Percentiles rank a stretch among this genome's conserved stretches.
Conservation (phyloP, 257 asterid species). For the Ehretia macrophylla region DNA sequence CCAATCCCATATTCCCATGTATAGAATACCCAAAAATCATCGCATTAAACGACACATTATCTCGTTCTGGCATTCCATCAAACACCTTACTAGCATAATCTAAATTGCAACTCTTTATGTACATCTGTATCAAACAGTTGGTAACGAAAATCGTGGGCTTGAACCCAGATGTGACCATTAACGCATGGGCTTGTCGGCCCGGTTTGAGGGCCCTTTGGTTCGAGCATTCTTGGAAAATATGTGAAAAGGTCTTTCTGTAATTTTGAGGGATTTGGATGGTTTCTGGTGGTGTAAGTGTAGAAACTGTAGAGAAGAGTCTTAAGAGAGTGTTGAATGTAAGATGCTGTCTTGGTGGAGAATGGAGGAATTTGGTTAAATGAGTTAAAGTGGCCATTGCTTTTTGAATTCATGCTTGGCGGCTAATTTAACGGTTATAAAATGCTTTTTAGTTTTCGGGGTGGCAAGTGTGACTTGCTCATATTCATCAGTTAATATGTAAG, state of each 20-base stretch:
- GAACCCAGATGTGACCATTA: slow-evolving; percentile 62
- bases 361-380: slow-evolving; percentile 22
- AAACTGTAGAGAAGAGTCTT: slow-evolving; percentile 10
- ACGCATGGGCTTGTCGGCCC: slow-evolving; percentile 74
- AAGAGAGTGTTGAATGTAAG: slow-evolving; percentile 17
- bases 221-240: slow-evolving; percentile 68
- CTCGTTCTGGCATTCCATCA: slow-evolving; percentile 62
- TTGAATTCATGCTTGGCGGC: slow-evolving; percentile 49
- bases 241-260: slow-evolving; percentile 53
- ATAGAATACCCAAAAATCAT: slow-evolving; percentile 60
- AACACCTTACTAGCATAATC: slow-evolving; percentile 58
- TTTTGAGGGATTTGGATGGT: slow-evolving; percentile 9
- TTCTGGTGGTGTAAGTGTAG: slow-evolving; percentile 23
- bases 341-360: slow-evolving; percentile 19
- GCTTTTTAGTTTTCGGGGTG: too few relatives aligned
- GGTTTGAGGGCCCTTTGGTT: slow-evolving; percentile 37
- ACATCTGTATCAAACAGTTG: slow-evolving; percentile 71
- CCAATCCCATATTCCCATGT: slow-evolving; percentile 36
- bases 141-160: slow-evolving; percentile 65
- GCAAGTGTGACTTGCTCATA: too few relatives aligned
- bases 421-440: too few relatives aligned
- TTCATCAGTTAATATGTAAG: too few relatives aligned
- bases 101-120: slow-evolving; percentile 44
- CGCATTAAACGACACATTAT: slow-evolving; percentile 67
- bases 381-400: slow-evolving; percentile 40